Conservation (phyloP, 495 filamentous ascomycete species). For the Evansstolkia leycettana region DNA sequence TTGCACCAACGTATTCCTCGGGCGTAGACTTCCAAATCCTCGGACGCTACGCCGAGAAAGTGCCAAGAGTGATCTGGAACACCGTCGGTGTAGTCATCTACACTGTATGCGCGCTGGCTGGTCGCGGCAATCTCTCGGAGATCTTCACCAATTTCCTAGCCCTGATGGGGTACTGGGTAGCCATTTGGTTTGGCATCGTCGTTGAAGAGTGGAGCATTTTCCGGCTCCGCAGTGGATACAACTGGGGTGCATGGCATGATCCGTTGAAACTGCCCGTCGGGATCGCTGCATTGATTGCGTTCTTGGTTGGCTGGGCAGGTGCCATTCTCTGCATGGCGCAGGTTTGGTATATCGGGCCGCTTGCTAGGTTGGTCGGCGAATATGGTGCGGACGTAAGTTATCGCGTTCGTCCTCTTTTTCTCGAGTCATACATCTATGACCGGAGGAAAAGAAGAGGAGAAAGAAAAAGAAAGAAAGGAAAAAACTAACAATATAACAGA, state of each 20-base stretch:
- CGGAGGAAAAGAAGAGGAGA: too few species aligned
- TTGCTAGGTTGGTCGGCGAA: slow-evolving; percentile 33
- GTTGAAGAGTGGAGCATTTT: slow-evolving; percentile 44
- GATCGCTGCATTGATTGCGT: slow-evolving; percentile 42
- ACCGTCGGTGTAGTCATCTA: slow-evolving; percentile 38
- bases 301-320: slow-evolving; percentile 50
- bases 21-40: slow-evolving; percentile 48
- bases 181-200: slow-evolving; percentile 38
- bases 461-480: too few species aligned
- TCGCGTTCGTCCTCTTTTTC: neutral
- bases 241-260: slow-evolving; percentile 47
- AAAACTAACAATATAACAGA: slow-evolving; percentile 3
- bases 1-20: slow-evolving; percentile 49
- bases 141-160: slow-evolving; percentile 49
- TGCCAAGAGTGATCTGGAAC: slow-evolving; percentile 41
- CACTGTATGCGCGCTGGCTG: slow-evolving; percentile 41
- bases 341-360: slow-evolving; percentile 44
- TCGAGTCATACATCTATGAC: neutral
- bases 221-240: slow-evolving; percentile 28
- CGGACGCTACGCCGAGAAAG: slow-evolving; percentile 26
- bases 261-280: slow-evolving; percentile 41
- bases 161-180: slow-evolving; percentile 49
- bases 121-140: slow-evolving; percentile 36
- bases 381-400: slow-evolving; percentile 13
- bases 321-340: slow-evolving; percentile 52